These are phyloP conservation scores for Phytopythium ostracodes DNA, from an alignment of 352 stramenopile species.

Conservation along the genomic window DNA sequence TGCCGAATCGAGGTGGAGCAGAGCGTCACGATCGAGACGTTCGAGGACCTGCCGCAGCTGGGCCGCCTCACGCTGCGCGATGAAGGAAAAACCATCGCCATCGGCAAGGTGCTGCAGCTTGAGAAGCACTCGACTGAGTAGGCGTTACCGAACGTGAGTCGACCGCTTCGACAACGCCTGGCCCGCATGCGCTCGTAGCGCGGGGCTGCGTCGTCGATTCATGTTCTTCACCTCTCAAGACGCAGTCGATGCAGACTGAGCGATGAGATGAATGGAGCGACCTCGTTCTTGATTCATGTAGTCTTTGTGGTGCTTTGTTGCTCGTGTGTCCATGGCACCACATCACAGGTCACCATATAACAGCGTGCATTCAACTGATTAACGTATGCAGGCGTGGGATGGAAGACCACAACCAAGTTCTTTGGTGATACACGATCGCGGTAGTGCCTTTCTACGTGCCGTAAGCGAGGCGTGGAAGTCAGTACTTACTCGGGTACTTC, in stretches of 20 bases:
- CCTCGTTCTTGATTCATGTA: background rate
- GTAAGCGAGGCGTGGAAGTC: background rate
- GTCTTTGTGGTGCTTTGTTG: too few relatives aligned
- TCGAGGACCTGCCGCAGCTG: constrained; percentile 93
- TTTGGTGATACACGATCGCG: too few relatives aligned
- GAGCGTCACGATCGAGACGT: constrained; percentile 95
- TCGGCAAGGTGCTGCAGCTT: constrained; percentile 97
- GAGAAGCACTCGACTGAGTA: constrained; percentile 46
- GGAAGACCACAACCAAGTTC: too few relatives aligned
- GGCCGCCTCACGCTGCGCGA: constrained; percentile 97
- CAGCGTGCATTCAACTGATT: too few relatives aligned
- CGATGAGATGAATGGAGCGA: background rate
- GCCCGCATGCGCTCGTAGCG: background rate
- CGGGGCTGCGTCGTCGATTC: background rate
- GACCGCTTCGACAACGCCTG: too few relatives aligned
- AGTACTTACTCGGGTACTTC: background rate
- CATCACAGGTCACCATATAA: too few relatives aligned
- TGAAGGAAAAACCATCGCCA: constrained; percentile 98
- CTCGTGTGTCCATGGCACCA: too few relatives aligned
- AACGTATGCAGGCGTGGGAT: too few relatives aligned
- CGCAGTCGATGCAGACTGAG: too few relatives aligned
- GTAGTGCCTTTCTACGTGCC: too few relatives aligned
- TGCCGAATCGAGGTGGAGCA: constrained; percentile 92
- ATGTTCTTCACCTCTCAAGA: background rate
- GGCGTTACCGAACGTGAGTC: constrained; percentile 4